These are phyloP conservation scores for Acanthamoeba healyi DNA, from an alignment of 208 protist genomes.

Conservation along the genomic window DNA sequence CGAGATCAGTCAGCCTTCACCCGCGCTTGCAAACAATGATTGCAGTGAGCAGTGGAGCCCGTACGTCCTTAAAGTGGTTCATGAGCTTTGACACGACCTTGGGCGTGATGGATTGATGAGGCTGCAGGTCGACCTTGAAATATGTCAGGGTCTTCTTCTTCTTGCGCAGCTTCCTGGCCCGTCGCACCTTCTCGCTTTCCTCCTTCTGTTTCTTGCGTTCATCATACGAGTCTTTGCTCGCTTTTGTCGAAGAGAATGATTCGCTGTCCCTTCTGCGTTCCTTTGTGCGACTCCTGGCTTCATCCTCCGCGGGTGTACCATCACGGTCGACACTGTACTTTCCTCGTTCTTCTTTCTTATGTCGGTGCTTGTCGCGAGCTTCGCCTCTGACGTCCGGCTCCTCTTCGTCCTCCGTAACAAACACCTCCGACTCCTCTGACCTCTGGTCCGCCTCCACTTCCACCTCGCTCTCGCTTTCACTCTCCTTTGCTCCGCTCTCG, in stretches of 20 bases:
- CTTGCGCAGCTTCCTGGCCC: constrained; percentile 16
- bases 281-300: background rate
- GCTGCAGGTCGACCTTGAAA: constrained; percentile 58
- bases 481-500: background rate
- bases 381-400: background rate
- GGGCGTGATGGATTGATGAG: constrained; percentile 27
- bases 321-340: background rate
- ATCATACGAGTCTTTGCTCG: background rate
- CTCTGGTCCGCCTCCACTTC: background rate
- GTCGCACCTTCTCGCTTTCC: background rate
- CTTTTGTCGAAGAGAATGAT: background rate
- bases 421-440: background rate
- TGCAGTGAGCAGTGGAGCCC: too few relatives aligned
- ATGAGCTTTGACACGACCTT: constrained; percentile 58
- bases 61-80: constrained; percentile 68
- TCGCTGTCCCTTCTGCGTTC: background rate
- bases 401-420: background rate
- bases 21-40: too few relatives aligned
- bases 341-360: background rate
- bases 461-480: background rate
- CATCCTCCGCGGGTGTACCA: background rate
- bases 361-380: background rate
- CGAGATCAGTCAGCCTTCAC: too few relatives aligned
- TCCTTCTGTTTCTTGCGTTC: constrained; percentile 4
- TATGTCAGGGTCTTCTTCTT: constrained; percentile 28